Evolutionary conservation across 257 asterid genomes (phyloP).

Genomic region (Rauvolfia tetraphylla): DNA sequence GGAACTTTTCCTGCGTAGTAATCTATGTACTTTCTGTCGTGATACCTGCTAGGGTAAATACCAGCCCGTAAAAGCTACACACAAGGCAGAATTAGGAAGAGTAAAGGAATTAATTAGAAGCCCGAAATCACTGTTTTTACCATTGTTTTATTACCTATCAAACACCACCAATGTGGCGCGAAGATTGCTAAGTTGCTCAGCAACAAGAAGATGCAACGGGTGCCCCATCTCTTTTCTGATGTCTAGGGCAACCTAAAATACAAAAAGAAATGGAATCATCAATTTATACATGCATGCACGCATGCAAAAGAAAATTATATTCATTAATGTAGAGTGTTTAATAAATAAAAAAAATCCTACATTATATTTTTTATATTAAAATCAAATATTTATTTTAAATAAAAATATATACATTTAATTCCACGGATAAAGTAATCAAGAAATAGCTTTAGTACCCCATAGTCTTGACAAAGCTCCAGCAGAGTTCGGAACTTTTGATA

Average conservation of each 20-base stretch:
- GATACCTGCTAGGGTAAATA: conserved; percentile 25
- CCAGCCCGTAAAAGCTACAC: no score
- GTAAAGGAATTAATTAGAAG: neutral
- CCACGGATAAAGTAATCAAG: neutral
- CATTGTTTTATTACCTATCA: conserved; percentile 43
- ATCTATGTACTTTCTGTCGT: conserved; percentile 34
- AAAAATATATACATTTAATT: neutral
- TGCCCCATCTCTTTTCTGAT: conserved; percentile 70
- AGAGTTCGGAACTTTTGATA: conserved; percentile 49
- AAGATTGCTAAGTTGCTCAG: conserved; percentile 49
- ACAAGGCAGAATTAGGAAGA: neutral
- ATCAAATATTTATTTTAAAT: no score
- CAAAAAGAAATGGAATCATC: neutral
- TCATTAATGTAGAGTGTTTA: no score
- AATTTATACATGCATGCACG: neutral
- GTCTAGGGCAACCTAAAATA: conserved; percentile 54
- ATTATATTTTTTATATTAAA: no score
- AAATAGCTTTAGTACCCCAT: conserved; percentile 42
- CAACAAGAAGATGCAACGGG: conserved; percentile 43
- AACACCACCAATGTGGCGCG: conserved; percentile 61
- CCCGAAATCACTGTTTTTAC: neutral
- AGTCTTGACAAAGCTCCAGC: conserved; percentile 45
- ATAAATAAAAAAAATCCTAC: no score
- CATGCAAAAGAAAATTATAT: no score
- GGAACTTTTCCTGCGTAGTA: conserved; percentile 34